Evolutionary conservation across 257 asterid genomes (phyloP).

Genomic region (Echium plantagineum): DNA sequence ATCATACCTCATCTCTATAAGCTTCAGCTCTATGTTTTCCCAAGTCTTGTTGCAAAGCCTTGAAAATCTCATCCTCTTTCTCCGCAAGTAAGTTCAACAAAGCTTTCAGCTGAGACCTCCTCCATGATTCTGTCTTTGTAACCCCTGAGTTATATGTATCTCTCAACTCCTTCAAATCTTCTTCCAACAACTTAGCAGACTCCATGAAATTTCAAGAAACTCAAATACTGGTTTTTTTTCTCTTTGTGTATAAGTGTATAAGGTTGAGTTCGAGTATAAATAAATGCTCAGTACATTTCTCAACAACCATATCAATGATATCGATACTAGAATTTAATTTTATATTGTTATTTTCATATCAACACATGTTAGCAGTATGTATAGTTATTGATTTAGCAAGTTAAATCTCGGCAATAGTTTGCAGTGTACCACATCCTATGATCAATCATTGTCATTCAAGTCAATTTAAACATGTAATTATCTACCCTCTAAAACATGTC

Average conservation of each 20-base stretch:
- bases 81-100: conserved; percentile 35
- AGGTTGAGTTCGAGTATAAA: not conserved
- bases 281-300: not conserved
- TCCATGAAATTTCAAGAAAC: conserved; percentile 2
- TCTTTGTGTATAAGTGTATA: too few species aligned
- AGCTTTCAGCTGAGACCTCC: conserved; percentile 46
- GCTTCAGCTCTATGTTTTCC: conserved; percentile 67
- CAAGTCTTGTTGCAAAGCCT: conserved; percentile 55
- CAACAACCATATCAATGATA: not conserved
- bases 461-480: too few species aligned
- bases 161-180: conserved; percentile 31
- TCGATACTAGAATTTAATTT: not conserved
- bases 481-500: too few species aligned
- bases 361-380: not conserved
- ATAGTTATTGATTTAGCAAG: not conserved
- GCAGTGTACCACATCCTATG: too few species aligned
- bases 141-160: conserved; percentile 44
- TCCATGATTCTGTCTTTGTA: conserved; percentile 65
- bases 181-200: conserved; percentile 17
- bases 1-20: conserved; percentile 61
- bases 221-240: not conserved
- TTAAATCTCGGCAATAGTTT: too few species aligned
- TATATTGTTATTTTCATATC: not conserved
- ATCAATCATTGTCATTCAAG: too few species aligned
- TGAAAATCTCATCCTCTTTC: conserved; percentile 37